Percentiles rank a stretch among this genome's conserved stretches.
Evolutionary conservation across 1,284 basidiomycete species (phyloP).

Genomic region (Leccinum solheimii): DNA sequence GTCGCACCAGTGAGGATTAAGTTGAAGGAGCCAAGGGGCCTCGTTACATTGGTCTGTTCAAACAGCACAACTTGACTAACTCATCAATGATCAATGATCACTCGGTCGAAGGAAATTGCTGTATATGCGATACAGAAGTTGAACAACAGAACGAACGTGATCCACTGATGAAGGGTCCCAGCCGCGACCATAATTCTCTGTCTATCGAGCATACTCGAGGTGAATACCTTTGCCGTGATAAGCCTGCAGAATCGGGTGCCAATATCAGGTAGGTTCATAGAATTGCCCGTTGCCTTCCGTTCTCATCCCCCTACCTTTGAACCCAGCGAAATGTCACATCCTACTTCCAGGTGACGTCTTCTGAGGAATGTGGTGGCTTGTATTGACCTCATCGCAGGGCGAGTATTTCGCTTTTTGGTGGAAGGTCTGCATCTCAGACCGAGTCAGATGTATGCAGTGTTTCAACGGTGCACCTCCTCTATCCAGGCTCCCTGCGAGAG

Average conservation of each 20-base stretch:
- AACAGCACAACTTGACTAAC: not conserved
- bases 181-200: no score
- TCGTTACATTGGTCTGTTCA: not conserved
- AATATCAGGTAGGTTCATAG: conserved; percentile 46
- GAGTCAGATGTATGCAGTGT: not conserved
- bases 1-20: not conserved
- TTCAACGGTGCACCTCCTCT: not conserved
- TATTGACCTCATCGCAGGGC: conserved; percentile 38
- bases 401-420: conserved; percentile 70
- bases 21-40: not conserved
- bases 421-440: conserved; percentile 20
- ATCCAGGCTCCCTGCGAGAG: conserved; percentile 49
- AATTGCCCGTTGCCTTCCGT: not conserved
- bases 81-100: not conserved
- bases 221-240: no score
- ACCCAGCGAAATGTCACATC: conserved; percentile 48
- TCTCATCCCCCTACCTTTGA: not conserved
- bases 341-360: conserved; percentile 45
- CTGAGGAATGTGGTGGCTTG: not conserved
- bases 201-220: no score
- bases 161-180: not conserved
- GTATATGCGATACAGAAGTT: not conserved
- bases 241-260: no score
- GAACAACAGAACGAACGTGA: not conserved
- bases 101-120: not conserved